Percentiles rank a stretch among this genome's conserved stretches.
Conservation (phyloP, 352 stramenopile genomes). For the Phytophthora sp. region DNA sequence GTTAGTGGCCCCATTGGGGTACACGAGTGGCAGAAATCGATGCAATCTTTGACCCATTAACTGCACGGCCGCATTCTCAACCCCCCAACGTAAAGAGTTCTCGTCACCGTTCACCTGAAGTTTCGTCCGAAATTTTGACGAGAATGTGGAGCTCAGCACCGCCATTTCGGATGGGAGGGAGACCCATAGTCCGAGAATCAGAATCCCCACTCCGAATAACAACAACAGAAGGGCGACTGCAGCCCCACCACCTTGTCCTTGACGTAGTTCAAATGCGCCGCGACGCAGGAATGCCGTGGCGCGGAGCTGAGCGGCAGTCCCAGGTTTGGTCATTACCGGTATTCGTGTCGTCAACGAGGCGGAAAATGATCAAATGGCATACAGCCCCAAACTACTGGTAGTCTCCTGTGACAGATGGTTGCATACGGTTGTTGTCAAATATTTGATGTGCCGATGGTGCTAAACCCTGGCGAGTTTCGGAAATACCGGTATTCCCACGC, state of each 20-base stretch:
- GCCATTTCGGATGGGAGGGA: background rate
- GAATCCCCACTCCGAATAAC: slow-evolving; percentile 7
- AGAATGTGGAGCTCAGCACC: slow-evolving; percentile 2
- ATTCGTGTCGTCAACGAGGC: background rate
- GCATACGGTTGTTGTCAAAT: too few relatives aligned
- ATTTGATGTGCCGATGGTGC: too few relatives aligned
- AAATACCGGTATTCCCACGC: too few relatives aligned
- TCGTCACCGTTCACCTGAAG: slow-evolving; percentile 12
- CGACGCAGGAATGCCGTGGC: slow-evolving; percentile 33
- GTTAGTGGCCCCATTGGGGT: slow-evolving; percentile 52
- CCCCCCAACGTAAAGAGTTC: slow-evolving; percentile 36
- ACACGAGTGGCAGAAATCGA: slow-evolving; percentile 38
- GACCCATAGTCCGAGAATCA: slow-evolving; percentile 27
- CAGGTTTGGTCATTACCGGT: slow-evolving; percentile 22
- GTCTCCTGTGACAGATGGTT: too few relatives aligned
- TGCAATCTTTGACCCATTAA: slow-evolving; percentile 44
- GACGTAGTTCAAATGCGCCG: slow-evolving; percentile 33
- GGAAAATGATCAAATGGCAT: background rate
- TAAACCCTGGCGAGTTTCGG: too few relatives aligned
- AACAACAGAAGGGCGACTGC: slow-evolving; percentile 23
- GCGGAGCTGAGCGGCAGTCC: slow-evolving; percentile 21
- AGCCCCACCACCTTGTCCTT: slow-evolving; percentile 16
- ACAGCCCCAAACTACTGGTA: too few relatives aligned
- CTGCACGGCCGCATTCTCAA: slow-evolving; percentile 21
- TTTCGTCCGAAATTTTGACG: slow-evolving; percentile 13